Percentiles rank a stretch among this genome's conserved stretches.
Conservation (phyloP, 495 filamentous ascomycete genomes). For the Hyaloscypha finlandica region DNA sequence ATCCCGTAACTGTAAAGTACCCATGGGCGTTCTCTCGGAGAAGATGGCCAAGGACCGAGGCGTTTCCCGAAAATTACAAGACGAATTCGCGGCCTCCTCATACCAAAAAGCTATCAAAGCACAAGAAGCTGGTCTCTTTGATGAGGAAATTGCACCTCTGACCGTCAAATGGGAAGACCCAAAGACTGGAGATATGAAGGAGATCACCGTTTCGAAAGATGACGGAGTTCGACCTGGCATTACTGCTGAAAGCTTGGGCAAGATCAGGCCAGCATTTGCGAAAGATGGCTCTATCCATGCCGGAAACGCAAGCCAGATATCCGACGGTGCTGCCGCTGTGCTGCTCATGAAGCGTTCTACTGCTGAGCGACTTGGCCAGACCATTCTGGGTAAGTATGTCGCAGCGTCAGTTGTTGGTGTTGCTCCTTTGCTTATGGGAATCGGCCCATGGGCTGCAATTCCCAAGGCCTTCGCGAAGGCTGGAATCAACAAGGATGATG, state of each 20-base stretch:
- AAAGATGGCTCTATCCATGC: conserved; percentile 94
- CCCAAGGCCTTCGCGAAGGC: conserved; percentile 87
- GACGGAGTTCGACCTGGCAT: conserved; percentile 87
- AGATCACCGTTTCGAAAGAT: conserved; percentile 80
- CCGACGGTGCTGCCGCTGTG: conserved; percentile 93
- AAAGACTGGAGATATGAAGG: conserved; percentile 84
- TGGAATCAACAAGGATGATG: conserved; percentile 83
- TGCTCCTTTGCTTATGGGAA: conserved; percentile 89
- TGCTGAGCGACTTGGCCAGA: conserved; percentile 83
- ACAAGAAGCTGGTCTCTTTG: conserved; percentile 86
- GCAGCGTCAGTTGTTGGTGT: conserved; percentile 84
- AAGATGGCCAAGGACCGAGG: conserved; percentile 86
- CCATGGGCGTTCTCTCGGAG: conserved; percentile 95
- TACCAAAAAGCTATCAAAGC: conserved; percentile 89
- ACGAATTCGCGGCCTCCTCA: conserved; percentile 84
- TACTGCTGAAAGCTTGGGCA: conserved; percentile 79
- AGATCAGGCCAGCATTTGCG: conserved; percentile 90
- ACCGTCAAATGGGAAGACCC: conserved; percentile 84
- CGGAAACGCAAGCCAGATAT: conserved; percentile 93
- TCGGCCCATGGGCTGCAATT: conserved; percentile 95
- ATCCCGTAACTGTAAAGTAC: conserved; percentile 94
- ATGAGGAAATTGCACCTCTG: conserved; percentile 88
- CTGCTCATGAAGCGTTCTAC: conserved; percentile 94
- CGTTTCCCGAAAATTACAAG: conserved; percentile 73
- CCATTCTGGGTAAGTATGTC: conserved; percentile 89